Evolutionary conservation across 2,329 filamentous ascomycete genomes (phyloP).

Genomic region (Amylocarpus encephaloides): DNA sequence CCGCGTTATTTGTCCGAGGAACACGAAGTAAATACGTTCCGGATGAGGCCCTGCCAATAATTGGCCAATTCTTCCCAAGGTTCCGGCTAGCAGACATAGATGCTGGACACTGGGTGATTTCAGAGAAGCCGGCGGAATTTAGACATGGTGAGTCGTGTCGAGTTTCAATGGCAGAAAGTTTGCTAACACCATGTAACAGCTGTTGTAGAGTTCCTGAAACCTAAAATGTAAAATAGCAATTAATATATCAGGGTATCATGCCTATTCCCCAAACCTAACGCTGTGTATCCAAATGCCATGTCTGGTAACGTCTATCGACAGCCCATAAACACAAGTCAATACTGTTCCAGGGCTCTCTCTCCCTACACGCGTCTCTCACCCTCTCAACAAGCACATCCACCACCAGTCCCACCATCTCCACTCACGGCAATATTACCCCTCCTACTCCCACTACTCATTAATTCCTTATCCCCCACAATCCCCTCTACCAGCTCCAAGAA

Average conservation of each 20-base stretch:
- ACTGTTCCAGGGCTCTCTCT: constrained; percentile 1
- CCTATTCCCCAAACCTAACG: constrained; percentile 15
- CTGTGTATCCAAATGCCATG: neutral
- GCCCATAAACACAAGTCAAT: neutral
- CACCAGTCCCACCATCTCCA: constrained; percentile 11
- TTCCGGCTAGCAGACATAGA: constrained; percentile 71
- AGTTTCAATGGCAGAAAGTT: neutral
- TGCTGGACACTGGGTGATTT: constrained; percentile 81
- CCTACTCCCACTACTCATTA: constrained; percentile 31
- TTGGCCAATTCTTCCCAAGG: constrained; percentile 75
- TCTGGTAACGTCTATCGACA: neutral
- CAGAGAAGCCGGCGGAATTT: constrained; percentile 79
- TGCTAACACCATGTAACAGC: constrained; percentile 35
- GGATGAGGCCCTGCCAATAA: constrained; percentile 71
- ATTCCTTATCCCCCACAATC: constrained; percentile 40
- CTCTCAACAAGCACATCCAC: constrained; percentile 24
- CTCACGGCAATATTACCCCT: constrained; percentile 24
- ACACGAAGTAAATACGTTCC: constrained; percentile 72
- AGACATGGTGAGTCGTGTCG: constrained; percentile 54
- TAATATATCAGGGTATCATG: constrained; percentile 32
- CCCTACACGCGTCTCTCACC: neutral
- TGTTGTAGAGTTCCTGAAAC: constrained; percentile 56
- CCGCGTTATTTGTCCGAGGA: constrained; percentile 73
- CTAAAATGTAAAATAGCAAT: constrained; percentile 38
- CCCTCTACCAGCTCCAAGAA: constrained; percentile 47